Percentiles rank a stretch among this genome's conserved stretches.
Evolutionary conservation across 768 basidiomycete species (phyloP).

Genomic region (Lactarius vividus): DNA sequence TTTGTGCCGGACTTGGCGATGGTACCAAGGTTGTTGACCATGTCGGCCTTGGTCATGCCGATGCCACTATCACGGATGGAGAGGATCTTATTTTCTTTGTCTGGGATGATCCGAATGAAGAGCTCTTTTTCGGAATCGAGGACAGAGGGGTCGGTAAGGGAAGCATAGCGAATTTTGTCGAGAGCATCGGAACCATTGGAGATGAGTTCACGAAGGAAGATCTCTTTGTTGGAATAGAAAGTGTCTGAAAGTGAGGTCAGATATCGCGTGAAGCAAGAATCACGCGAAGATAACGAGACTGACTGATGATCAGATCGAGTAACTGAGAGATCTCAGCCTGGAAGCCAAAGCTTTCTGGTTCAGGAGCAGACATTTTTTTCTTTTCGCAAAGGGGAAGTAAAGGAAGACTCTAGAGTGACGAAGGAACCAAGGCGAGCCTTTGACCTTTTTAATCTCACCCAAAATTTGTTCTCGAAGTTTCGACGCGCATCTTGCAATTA

Average conservation of each 20-base stretch:
- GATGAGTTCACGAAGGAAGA: slow-evolving; percentile 98
- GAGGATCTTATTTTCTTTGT: slow-evolving; percentile 94
- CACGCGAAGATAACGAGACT: slow-evolving; percentile 32
- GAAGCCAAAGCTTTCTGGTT: slow-evolving; percentile 87
- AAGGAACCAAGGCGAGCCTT: slow-evolving; percentile 16
- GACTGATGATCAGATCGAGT: slow-evolving; percentile 98
- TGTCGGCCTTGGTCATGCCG: slow-evolving; percentile 99
- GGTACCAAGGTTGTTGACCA: slow-evolving; percentile 98
- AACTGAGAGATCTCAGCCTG: slow-evolving; percentile 99
- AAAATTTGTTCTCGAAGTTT: slow-evolving; percentile 46
- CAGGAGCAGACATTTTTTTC: slow-evolving; percentile 50
- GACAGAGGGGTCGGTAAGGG: slow-evolving; percentile 86
- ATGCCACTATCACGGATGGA: slow-evolving; percentile 93
- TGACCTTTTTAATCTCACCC: slow-evolving; percentile 38
- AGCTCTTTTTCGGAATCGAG: slow-evolving; percentile 93
- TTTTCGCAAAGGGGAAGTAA: slow-evolving; percentile 25
- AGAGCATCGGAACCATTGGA: slow-evolving; percentile 98
- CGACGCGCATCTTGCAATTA: slow-evolving; percentile 32
- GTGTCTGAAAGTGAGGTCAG: slow-evolving; percentile 59
- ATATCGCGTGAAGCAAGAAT: background rate
- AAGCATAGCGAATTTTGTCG: slow-evolving; percentile 98
- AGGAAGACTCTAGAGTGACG: slow-evolving; percentile 19
- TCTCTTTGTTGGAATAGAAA: slow-evolving; percentile 99
- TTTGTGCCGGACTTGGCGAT: slow-evolving; percentile 95
- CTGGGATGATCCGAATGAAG: slow-evolving; percentile 88